Base-by-base conservation (phyloP, 768 basidiomycete species). In the Auriculariales sp. region DNA sequence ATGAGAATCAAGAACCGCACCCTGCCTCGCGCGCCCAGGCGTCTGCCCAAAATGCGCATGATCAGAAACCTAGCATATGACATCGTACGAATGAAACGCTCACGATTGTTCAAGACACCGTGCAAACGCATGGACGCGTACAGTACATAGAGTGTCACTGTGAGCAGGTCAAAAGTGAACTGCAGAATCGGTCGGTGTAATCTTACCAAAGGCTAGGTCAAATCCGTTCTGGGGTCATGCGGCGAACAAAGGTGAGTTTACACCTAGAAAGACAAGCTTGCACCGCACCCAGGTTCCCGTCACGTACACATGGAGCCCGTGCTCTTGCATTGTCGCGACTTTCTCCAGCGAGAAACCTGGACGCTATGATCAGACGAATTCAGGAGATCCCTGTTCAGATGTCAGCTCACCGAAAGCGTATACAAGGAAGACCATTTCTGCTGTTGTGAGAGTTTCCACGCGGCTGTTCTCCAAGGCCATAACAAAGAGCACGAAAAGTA, bases 281-380 rank as follows among this genome's bases (percentile, higher is more conserved):
- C n/a, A n/a, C n/a, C n/a, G 7, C 27, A 51, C 50, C 55, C 55
- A 55, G 6, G 55, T 55, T n/a, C 55, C 55, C 11, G 15, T 22
- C 17, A 46, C 49, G 30, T 53, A 56, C 29, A 50, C 54, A 44
- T 12, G 3, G 27, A 97, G 79, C 3, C 92, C 93, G 60, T 91
- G 91, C 61, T 97, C 92, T 61, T 95, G 88, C 81, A 94, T 90
- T 3, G 90, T 83, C 19, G 93, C 93, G 7, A 93, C 68, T 61
- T 91, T 94, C 61, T 97, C 93, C 17, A 97, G 70, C 0, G 87
- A 77, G 62, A 95, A 97, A 0, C 92, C 92, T 56, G 81, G 65
- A 1, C n/a, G n/a, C n/a, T 76, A 71, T 59, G 24, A 15, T 15
- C 82, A 85, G 3, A 79, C 47, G 9, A n/a, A 45, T 27, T 15